A percentile compares a stretch with the other conserved stretches of the same genome.
Conservation (phyloP, 2,329 filamentous ascomycete species). For the Knufia fluminis region DNA sequence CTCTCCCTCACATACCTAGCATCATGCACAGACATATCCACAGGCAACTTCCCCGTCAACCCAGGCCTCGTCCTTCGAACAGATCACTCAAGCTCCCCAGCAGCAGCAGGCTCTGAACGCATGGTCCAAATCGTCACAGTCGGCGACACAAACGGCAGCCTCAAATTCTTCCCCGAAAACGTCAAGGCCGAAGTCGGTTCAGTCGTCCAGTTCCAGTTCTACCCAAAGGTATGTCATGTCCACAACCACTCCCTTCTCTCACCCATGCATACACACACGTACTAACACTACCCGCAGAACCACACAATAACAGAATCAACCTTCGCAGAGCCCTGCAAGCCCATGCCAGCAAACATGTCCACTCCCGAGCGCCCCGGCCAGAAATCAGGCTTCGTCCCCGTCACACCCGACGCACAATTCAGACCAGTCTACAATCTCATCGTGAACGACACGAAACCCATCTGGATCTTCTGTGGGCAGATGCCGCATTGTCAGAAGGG, state of each 20-base stretch:
- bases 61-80: constrained; percentile 8
- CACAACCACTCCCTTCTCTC: not conserved
- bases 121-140: constrained; percentile 59
- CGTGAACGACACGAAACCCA: constrained; percentile 58
- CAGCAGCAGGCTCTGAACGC: constrained; percentile 13
- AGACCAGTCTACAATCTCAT: constrained; percentile 62
- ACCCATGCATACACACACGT: not conserved
- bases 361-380: constrained; percentile 39
- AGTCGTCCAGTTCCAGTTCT: constrained; percentile 44
- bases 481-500: constrained; percentile 63
- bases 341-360: constrained; percentile 45
- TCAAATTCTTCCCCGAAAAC: constrained; percentile 58
- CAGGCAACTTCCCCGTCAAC: not conserved
- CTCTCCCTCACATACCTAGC: constrained; percentile 1
- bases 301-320: constrained; percentile 72
- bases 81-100: not conserved
- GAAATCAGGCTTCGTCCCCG: constrained; percentile 46
- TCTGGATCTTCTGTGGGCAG: constrained; percentile 74
- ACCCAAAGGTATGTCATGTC: constrained; percentile 33
- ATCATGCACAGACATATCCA: constrained; percentile 2
- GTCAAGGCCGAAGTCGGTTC: constrained; percentile 53
- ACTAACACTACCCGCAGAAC: constrained; percentile 40
- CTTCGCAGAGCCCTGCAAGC: constrained; percentile 62
- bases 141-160: constrained; percentile 42
- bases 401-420: constrained; percentile 40